These are phyloP conservation scores for Bonia amplexicaulis DNA, from an alignment of 176 grass and related monocot species.

Conservation along the genomic window DNA sequence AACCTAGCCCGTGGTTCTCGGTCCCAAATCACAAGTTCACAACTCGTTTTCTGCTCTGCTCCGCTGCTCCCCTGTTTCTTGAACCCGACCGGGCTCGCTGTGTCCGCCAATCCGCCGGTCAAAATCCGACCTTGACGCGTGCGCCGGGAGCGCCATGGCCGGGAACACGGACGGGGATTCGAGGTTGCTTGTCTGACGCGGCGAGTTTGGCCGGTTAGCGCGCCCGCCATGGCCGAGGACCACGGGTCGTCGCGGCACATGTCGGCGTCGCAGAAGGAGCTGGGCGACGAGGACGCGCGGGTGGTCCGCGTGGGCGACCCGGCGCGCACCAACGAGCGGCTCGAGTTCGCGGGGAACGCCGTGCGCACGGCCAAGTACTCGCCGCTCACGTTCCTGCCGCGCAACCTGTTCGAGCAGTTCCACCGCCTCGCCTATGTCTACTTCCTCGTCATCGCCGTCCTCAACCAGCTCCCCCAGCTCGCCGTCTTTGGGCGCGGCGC, in stretches of 20 bases:
- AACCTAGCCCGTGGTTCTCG: background rate
- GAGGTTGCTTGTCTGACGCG: background rate
- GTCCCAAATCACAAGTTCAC: slow-evolving; percentile 25
- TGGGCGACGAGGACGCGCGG: slow-evolving; percentile 74
- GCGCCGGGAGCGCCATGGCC: background rate
- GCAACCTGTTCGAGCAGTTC: slow-evolving; percentile 98
- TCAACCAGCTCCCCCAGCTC: slow-evolving; percentile 93
- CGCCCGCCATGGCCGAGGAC: slow-evolving; percentile 42
- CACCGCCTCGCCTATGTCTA: slow-evolving; percentile 91
- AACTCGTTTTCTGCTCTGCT: background rate
- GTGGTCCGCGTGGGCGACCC: slow-evolving; percentile 59
- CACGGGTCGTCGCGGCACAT: slow-evolving; percentile 62
- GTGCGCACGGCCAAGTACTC: slow-evolving; percentile 95
- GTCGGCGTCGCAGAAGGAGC: slow-evolving; percentile 61
- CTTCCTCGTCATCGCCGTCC: slow-evolving; percentile 85
- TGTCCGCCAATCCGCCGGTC: background rate
- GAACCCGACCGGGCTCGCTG: background rate
- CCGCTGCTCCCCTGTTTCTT: slow-evolving; percentile 30
- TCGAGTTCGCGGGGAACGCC: slow-evolving; percentile 60
- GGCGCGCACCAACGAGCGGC: slow-evolving; percentile 43
- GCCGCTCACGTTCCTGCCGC: slow-evolving; percentile 76
- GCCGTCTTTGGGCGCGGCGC: slow-evolving; percentile 65
- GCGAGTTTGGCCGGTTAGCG: background rate
- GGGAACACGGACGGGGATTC: background rate
- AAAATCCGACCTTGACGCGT: slow-evolving; percentile 7